Evolutionary conservation across 1,139 yeast genomes (phyloP), one percentile per base, ranked within the genome.

Genomic region (Tardiomyces depauwii): DNA sequence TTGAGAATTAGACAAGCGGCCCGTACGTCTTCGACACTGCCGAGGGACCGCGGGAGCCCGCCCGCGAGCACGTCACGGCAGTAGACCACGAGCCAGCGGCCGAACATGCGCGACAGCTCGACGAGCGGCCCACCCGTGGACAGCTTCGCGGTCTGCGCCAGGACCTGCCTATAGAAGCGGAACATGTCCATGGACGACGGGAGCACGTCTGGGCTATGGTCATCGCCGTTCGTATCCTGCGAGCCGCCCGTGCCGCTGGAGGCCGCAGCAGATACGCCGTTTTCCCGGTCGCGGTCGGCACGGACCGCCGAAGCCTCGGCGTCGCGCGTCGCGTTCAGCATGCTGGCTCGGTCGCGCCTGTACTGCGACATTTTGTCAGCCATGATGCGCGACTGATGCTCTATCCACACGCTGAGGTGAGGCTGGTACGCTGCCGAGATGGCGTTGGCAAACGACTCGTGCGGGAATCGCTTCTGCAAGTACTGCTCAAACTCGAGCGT

Each of bases 131-230:
- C 74, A 1, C 91, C 89, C 18, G 75, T 77, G 0, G 91, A 78
- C 21, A 91, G 66, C 51, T 84, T 84, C 18, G 84, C 70, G n/a
- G 86, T 73, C 59, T 88, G 96, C 10, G 80, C 71, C 40, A 91
- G 66, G 11, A 84, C 67, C 46, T 80, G 80, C 47, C 94, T 76
- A 60, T 84, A 88, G 5, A 76, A 67, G 54, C 87, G 77, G 63
- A 91, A 89, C 41, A 91, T 65, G 53, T 91, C 97, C 1, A 94
- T 87, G 7, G 95, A 83, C 0, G 96, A 85, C 38, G 81, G 82
- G 10, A 87, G 71, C 14, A 87, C 85, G 21, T 70, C 74, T 45
- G 75, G 72, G 18, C 53, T 53, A n/a, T 42, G 47, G 65, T 68
- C 57, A 61, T 70, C 55, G 64, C 40, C 63, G 7, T 21, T 21